Evolutionary conservation across 2,329 filamentous ascomycete species (phyloP), one percentile per base, ranked within the genome.

Genomic region (Paecilomyces variotii): DNA sequence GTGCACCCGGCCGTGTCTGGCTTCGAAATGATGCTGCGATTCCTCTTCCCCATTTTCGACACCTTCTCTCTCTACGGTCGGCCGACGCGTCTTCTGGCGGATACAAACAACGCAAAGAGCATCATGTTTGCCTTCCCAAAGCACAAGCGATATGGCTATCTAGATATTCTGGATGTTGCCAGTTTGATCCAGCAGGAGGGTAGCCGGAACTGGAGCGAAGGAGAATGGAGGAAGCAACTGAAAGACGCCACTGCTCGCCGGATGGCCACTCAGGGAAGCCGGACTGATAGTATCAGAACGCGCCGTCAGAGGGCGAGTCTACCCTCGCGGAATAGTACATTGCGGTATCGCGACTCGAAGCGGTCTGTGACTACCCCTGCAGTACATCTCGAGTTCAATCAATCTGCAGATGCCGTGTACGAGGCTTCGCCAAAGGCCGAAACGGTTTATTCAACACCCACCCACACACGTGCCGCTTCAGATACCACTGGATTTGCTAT

Each of bases 71-170:
- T 99, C 1, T 99, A 99, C 67, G 94, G 94, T 28, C 88, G 94
- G 25, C 94, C 94, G 0, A 89, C 85, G 28, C 87, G 90, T 61
- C 80, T 99, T 52, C 87, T 96, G 34, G 91, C 94, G 2, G 96
- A 96, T 69, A 87, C 89, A 0, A 83, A 92, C 52, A 92, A 97
- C 73, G 81, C 89, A 3, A 85, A 91, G 53, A 96, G 94, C 58
- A 81, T 99, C 63, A 99, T 99, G 94, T 99, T 97, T 73, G 94
- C 92, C 4, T 95, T 99, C 87, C 93, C 94, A 0, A 90, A 89
- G 66, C 86, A 94, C 65, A 86, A 87, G 56, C 84, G 89, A 63
- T 96, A 96, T 68, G 92, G 93, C 0, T 97, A 97, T 68, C 77
- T 99, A 27, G 94, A 97, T 68, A 86, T 91, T 35, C 76, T 92